Evolutionary conservation across 1,284 basidiomycete species (phyloP), one percentile per base, ranked within the genome.

Genomic region (Microbotryomycetes sp.): DNA sequence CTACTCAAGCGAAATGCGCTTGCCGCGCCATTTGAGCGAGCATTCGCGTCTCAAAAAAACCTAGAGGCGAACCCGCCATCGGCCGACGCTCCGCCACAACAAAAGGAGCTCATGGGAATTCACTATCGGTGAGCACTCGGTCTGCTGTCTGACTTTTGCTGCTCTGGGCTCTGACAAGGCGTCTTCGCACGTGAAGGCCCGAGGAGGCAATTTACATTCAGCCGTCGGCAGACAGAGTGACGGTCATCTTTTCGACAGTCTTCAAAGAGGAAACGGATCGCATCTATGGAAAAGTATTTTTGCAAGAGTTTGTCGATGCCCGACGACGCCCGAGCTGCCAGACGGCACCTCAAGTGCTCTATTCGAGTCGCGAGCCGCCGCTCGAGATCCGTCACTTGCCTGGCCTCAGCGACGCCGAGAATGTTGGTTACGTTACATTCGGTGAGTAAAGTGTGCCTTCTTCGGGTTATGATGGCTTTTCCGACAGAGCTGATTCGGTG

Each of bases 251-350:
- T 78, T 92, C 89, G 4, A 99, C 96, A 13, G 83, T 92, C 50
- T 99, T 99, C 80, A 83, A 88, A 71, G 96, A 98, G 72, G 96
- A 99, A 77, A 97, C 94, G 5, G 96, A 99, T 78, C 84, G 91
- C 59, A 89, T 97, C 55, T 91, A 92, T 74, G 96, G 96, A 26
- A 92, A 92, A 73, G 89, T 98, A 5, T 99, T 99, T 79, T 78
- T 99, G 62, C 96, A 98, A 81, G 96, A 98, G 84, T 99, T 99
- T 70, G 96, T 97, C 49, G 96, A 99, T 79, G 94, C 96, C 9
- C 83, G 94, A 60, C 83, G 91, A 64, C 84, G 91, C 64, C 91
- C 93, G 1, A 86, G 87, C 18, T 89, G 98, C 65, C 96, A 98
- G 77, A 93, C 88, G 69, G 96, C 96, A 1, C 96, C 96, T 0